Evolutionary conservation across 495 filamentous ascomycete genomes (phyloP).

Genomic region (Aspergillus taichungensis): DNA sequence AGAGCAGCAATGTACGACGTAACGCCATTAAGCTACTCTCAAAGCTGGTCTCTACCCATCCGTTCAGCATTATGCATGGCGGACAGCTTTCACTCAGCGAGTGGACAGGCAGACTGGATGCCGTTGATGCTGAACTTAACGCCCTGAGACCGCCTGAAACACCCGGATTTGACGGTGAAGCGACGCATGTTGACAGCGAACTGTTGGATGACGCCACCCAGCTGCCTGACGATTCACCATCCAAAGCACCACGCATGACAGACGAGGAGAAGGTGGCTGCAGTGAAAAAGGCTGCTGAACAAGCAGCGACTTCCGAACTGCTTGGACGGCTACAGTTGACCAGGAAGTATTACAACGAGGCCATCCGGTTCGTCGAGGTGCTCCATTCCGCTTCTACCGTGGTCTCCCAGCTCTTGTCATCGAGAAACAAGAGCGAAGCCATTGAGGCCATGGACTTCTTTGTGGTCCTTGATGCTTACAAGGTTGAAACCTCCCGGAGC

Average conservation of each 20-base stretch:
- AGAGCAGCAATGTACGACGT: constrained; percentile 91
- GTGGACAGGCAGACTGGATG: constrained; percentile 71
- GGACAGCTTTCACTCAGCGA: constrained; percentile 75
- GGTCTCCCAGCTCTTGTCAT: constrained; percentile 79
- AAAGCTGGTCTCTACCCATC: constrained; percentile 82
- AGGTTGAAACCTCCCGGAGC: constrained; percentile 77
- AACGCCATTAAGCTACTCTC: constrained; percentile 92
- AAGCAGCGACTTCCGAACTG: constrained; percentile 65
- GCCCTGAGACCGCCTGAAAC: constrained; percentile 70
- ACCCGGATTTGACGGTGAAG: constrained; percentile 57
- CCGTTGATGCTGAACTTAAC: constrained; percentile 72
- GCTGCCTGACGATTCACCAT: constrained; percentile 53
- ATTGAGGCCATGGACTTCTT: constrained; percentile 99
- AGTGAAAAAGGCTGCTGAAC: constrained; percentile 60
- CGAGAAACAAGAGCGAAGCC: constrained; percentile 94
- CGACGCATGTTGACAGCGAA: constrained; percentile 59
- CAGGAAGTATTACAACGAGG: constrained; percentile 82
- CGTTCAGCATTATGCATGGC: constrained; percentile 86
- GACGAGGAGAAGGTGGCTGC: constrained; percentile 47
- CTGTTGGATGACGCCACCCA: constrained; percentile 87
- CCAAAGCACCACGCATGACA: constrained; percentile 51
- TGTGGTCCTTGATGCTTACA: constrained; percentile 87
- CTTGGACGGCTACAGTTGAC: constrained; percentile 81
- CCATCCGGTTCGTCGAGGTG: constrained; percentile 90
- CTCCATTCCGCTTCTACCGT: constrained; percentile 69